Conservation (phyloP, 2,329 filamentous ascomycete species). For the Fusarium chuoi region DNA sequence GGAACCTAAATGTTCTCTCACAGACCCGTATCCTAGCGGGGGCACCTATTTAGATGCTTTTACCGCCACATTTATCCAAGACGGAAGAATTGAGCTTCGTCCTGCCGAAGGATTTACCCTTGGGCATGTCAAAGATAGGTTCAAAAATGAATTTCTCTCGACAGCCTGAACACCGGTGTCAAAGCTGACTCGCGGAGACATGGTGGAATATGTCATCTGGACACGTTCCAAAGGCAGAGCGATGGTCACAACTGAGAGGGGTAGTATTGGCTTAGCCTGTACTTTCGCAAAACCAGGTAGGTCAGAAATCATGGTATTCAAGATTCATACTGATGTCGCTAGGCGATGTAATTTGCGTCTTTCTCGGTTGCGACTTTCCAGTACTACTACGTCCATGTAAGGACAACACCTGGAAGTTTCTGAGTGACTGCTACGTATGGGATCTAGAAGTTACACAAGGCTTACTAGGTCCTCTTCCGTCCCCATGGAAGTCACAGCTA, state of each 20-base stretch:
- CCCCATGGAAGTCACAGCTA: not conserved
- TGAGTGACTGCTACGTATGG: not conserved
- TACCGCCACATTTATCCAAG: not conserved
- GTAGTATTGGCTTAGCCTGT: not conserved
- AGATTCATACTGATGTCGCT: fast-evolving
- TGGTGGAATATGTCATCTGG: not conserved
- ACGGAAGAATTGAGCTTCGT: not conserved
- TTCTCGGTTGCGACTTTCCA: not conserved
- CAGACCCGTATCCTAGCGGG: not conserved
- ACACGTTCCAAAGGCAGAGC: not conserved
- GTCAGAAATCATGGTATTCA: fast-evolving
- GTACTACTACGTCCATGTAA: not conserved
- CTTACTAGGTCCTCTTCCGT: not conserved
- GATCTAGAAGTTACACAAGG: not conserved
- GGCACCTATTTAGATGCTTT: not conserved
- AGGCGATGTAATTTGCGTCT: not conserved
- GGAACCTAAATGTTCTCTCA: not conserved
- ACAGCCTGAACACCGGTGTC: not conserved
- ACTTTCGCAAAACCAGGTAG: not conserved
- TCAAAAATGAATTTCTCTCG: not conserved
- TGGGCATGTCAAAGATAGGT: not conserved
- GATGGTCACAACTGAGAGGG: not conserved
- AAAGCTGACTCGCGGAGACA: not conserved
- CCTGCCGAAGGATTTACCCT: not conserved
- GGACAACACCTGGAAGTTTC: not conserved